A percentile compares a stretch with the other conserved stretches of the same genome.
These are phyloP conservation scores for Blastocystis sp. DNA, from an alignment of 352 stramenopile genomes.

Conservation along the genomic window DNA sequence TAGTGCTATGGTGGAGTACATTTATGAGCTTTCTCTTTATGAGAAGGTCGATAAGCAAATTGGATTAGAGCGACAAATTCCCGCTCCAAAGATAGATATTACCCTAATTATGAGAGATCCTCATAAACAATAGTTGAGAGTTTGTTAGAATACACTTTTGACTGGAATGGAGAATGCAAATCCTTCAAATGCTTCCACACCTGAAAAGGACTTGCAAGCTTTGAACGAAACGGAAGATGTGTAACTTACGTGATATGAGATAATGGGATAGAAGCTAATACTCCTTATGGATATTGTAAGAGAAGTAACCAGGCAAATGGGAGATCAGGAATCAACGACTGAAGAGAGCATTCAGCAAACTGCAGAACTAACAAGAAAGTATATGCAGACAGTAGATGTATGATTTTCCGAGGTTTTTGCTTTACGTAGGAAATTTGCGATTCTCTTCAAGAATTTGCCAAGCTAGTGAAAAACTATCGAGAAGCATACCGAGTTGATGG, in stretches of 20 bases:
- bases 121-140: not conserved
- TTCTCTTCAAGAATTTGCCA: not conserved
- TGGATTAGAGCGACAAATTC: not conserved
- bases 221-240: slow-evolving; percentile 34
- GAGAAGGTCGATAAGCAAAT: slow-evolving; percentile 14
- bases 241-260: not conserved
- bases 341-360: not conserved
- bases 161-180: not conserved
- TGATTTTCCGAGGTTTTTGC: not conserved
- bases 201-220: not conserved
- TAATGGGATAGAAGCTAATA: slow-evolving; percentile 9
- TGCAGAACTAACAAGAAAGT: not conserved
- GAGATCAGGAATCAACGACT: not conserved
- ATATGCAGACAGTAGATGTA: slow-evolving; percentile 36
- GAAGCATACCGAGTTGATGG: not conserved
- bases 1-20: not conserved
- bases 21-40: not conserved
- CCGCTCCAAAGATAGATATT: not conserved
- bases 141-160: not conserved
- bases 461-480: slow-evolving; percentile 18
- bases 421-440: slow-evolving; percentile 16
- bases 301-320: not conserved
- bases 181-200: not conserved
- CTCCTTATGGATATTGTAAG: slow-evolving; percentile 5
- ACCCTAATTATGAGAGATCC: slow-evolving; percentile 29